Base-by-base conservation (phyloP, 2,329 filamentous ascomycete species). In the Xylariomycetidae sp. region DNA sequence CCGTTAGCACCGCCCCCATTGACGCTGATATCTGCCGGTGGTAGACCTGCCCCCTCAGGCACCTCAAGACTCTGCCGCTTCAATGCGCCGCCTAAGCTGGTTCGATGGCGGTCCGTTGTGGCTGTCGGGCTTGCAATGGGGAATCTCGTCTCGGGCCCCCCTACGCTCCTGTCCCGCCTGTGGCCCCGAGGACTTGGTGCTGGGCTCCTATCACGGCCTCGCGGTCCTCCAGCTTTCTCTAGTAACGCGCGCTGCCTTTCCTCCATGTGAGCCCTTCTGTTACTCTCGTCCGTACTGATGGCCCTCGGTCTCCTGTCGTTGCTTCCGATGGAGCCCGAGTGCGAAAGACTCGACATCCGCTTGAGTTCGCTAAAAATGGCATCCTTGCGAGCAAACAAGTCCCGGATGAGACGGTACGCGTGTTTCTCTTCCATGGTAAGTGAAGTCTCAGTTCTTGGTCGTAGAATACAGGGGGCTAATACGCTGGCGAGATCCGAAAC, bases 401-500 rank as follows among this genome's bases (percentile, higher is more conserved):
- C 92, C 33, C 88, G 84, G 33, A 98, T 80, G 15, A 98, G 75
- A 36, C 90, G 85, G 62, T 89, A 88, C 33, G 85, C 83, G 63
- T 94, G 94, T 53, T 85, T 89, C 66, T 98, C 92, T 56, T 96
- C 88, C 80, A 97, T 84, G 3, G 89, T 96, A 37, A 98, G 72
- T 14, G 86, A 90, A 16, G 82, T 95, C 58, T 97, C 88, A 11
- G 77, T 75, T 44, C 87, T 85, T 6, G 92, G 92, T 16, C 92
- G 82, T 28, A 98, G 73, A 45, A 98, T 80, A 58, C 88, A 96
- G 5, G 88, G 85, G 1, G 88, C 85, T 27, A 98, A 70, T 5
- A 71, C 67, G 16, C 80, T 79, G 3, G 88, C 85, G 25, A 98
- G 75, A 23, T 80, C 69, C 10, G 81, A 58, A 37, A 94, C 66